Evolutionary conservation across 805 yeast species (phyloP).

Genomic region (Candida caryicola): DNA sequence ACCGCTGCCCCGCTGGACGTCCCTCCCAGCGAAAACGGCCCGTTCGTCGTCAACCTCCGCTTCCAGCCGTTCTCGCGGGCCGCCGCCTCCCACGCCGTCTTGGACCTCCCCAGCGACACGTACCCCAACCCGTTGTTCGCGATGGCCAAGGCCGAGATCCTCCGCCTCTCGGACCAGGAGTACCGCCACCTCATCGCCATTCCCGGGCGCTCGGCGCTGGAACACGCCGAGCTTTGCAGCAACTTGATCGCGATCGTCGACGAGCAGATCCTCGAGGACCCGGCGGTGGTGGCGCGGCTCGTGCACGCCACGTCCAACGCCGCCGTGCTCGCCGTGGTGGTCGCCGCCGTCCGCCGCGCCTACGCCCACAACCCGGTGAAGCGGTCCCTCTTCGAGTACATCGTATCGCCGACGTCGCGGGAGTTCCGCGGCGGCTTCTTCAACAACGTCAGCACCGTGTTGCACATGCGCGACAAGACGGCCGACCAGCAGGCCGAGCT

Average conservation of each 20-base stretch:
- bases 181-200: conserved; percentile 25
- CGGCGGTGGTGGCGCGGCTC: conserved; percentile 18
- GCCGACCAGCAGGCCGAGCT: conserved; percentile 14
- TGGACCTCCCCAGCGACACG: conserved; percentile 17
- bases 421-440: conserved; percentile 17
- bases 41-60: conserved; percentile 10
- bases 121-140: conserved; percentile 35
- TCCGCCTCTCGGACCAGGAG: conserved; percentile 19
- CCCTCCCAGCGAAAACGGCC: too few species aligned
- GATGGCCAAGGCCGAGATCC: conserved; percentile 25
- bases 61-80: conserved; percentile 14
- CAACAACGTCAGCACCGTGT: conserved; percentile 15
- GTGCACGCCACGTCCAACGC: conserved; percentile 19
- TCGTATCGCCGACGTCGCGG: conserved; percentile 21
- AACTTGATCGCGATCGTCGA: conserved; percentile 29
- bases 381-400: conserved; percentile 25
- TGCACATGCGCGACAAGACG: conserved; percentile 11
- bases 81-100: conserved; percentile 4
- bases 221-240: conserved; percentile 27
- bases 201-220: conserved; percentile 22
- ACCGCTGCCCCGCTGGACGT: too few species aligned
- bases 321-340: conserved; percentile 15
- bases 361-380: conserved; percentile 21
- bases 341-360: conserved; percentile 13
- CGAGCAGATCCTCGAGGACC: conserved; percentile 26